These are phyloP conservation scores for Conticribra guillardii DNA, from an alignment of 108 stramenopile genomes.

Conservation along the genomic window DNA sequence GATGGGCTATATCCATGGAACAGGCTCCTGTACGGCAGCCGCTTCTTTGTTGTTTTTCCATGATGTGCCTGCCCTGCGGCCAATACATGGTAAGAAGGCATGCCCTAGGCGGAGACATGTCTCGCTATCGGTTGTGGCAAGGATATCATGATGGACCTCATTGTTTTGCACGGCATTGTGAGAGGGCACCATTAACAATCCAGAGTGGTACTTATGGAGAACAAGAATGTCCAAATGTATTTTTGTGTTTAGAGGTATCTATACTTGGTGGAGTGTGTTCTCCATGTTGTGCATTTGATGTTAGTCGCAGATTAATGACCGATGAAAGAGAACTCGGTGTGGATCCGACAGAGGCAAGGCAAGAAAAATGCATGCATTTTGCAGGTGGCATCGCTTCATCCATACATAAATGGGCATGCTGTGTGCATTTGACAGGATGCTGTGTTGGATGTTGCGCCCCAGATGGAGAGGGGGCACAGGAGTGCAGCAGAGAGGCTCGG, in stretches of 20 bases:
- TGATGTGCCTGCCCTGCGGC: slow-evolving; percentile 50
- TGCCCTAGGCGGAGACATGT: slow-evolving; percentile 64
- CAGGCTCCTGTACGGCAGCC: slow-evolving; percentile 42
- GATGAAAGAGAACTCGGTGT: slow-evolving; percentile 53
- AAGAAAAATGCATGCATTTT: slow-evolving; percentile 56
- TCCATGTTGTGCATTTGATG: slow-evolving; percentile 69
- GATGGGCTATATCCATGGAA: slow-evolving; percentile 63
- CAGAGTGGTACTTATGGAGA: slow-evolving; percentile 67
- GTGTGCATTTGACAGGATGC: slow-evolving; percentile 38
- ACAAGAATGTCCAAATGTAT: slow-evolving; percentile 50
- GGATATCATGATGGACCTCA: slow-evolving; percentile 68
- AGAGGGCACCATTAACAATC: slow-evolving; percentile 62
- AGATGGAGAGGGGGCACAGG: slow-evolving; percentile 61
- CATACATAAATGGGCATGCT: slow-evolving; percentile 37
- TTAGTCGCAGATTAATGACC: slow-evolving; percentile 57
- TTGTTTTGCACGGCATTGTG: slow-evolving; percentile 57
- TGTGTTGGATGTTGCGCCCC: slow-evolving; percentile 57
- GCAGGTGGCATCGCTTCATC: slow-evolving; percentile 34
- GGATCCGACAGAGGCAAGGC: slow-evolving; percentile 65
- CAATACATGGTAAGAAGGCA: slow-evolving; percentile 55
- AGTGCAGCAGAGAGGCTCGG: slow-evolving; percentile 56
- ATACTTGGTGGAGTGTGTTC: slow-evolving; percentile 56
- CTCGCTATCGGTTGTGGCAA: slow-evolving; percentile 71
- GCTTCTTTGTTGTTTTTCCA: slow-evolving; percentile 49
- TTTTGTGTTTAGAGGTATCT: slow-evolving; percentile 59